A percentile compares a stretch with the other conserved stretches of the same genome.
Conservation (phyloP, 495 filamentous ascomycete species). For the Oleoguttula mirabilis region DNA sequence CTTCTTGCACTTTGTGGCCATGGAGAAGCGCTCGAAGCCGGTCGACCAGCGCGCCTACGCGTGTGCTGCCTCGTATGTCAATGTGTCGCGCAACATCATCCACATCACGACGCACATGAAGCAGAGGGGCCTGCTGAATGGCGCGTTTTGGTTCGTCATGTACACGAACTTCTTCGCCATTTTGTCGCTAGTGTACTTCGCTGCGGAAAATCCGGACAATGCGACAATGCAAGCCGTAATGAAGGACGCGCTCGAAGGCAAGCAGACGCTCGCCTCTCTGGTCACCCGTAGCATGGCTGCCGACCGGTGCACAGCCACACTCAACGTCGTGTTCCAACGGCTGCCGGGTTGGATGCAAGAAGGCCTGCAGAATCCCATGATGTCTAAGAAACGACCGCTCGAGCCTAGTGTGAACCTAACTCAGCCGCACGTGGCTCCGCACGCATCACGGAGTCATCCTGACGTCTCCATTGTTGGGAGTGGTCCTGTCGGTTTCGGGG, state of each 20-base stretch:
- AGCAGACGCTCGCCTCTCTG: slow-evolving; percentile 62
- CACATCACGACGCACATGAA: slow-evolving; percentile 88
- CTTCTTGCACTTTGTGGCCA: slow-evolving; percentile 88
- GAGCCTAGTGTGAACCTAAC: slow-evolving; percentile 1
- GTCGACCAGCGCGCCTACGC: slow-evolving; percentile 79
- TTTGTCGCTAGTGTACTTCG: slow-evolving; percentile 78
- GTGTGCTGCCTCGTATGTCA: slow-evolving; percentile 85
- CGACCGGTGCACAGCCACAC: slow-evolving; percentile 63
- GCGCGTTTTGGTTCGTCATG: slow-evolving; percentile 93
- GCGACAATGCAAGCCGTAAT: slow-evolving; percentile 63
- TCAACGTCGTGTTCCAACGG: slow-evolving; percentile 42
- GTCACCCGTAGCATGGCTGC: slow-evolving; percentile 79
- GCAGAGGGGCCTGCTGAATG: slow-evolving; percentile 65
- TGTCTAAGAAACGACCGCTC: slow-evolving; percentile 22
- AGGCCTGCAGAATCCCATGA: slow-evolving; percentile 21
- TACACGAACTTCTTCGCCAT: slow-evolving; percentile 95
- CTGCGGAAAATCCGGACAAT: slow-evolving; percentile 78
- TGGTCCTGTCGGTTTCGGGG: slow-evolving; percentile 24
- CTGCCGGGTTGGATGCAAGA: slow-evolving; percentile 20
- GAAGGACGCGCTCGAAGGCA: slow-evolving; percentile 71
- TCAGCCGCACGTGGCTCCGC: slow-evolving; percentile 14
- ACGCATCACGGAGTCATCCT: slow-evolving; percentile 19
- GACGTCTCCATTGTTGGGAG: slow-evolving; percentile 20
- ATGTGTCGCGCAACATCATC: slow-evolving; percentile 84
- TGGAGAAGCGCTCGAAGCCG: slow-evolving; percentile 49